Conservation (phyloP, 1,284 basidiomycete genomes). For the Stygiomarasmius scandens region DNA sequence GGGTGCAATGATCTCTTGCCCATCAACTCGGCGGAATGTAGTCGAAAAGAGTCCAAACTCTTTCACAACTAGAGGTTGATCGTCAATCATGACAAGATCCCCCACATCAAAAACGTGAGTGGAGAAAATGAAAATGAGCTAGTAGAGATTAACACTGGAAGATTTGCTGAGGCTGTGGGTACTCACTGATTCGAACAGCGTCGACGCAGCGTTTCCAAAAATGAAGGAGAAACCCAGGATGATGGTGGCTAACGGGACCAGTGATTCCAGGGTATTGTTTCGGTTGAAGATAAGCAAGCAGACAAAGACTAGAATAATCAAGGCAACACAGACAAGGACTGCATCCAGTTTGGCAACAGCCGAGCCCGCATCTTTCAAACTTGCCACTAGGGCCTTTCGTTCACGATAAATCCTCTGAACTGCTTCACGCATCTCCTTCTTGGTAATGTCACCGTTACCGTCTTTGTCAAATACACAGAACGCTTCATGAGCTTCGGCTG, state of each 20-base stretch:
- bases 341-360: constrained; percentile 78
- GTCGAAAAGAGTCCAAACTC: constrained; percentile 86
- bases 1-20: constrained; percentile 80
- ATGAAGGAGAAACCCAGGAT: constrained; percentile 82
- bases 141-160: background rate
- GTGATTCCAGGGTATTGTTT: constrained; percentile 69
- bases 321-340: constrained; percentile 64
- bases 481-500: constrained; percentile 72
- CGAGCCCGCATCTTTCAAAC: constrained; percentile 73
- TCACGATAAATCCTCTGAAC: constrained; percentile 84
- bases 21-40: constrained; percentile 77
- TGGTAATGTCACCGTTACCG: constrained; percentile 80
- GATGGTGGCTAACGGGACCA: constrained; percentile 81
- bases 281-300: constrained; percentile 82
- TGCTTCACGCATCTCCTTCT: constrained; percentile 82
- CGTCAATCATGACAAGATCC: constrained; percentile 79
- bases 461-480: constrained; percentile 84
- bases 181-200: constrained; percentile 77
- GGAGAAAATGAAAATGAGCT: constrained; percentile 85
- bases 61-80: constrained; percentile 65
- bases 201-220: constrained; percentile 83
- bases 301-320: constrained; percentile 70
- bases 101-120: constrained; percentile 81
- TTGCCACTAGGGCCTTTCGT: constrained; percentile 71
- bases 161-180: background rate